Base-by-base conservation (phyloP, 768 basidiomycete species). In the Punctularia strigosozonata region DNA sequence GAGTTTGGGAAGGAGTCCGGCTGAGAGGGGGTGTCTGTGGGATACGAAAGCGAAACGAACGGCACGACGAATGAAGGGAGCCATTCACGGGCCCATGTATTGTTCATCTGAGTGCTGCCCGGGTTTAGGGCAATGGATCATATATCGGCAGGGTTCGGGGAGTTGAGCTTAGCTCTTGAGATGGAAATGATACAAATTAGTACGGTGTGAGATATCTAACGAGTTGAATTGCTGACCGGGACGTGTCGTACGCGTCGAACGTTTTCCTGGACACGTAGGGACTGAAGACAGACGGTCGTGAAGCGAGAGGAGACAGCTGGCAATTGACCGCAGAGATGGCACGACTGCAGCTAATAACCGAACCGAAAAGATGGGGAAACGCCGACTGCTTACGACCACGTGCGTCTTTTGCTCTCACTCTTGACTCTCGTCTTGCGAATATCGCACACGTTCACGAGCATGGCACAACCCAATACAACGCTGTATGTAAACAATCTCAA, bases 401-500 rank as follows among this genome's bases (percentile, higher is more conserved):
- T 10, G 28, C 28, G 10, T 30, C 28, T 10, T 30, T 15, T 30
- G 28, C n/a, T n/a, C n/a, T n/a, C n/a, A n/a, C n/a, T n/a, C n/a
- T n/a, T n/a, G n/a, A n/a, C n/a, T n/a, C n/a, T n/a, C n/a, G n/a
- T n/a, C n/a, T 28, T 28, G 15, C 26, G 26, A 28, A 8, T 8
- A 28, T 8, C 26, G 8, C 26, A 8, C 15, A 8, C 26, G 26
- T 15, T 15, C 10, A 15, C 26, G 26, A 28, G 10, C 26, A 28
- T 28, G 26, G 26, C 26, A 28, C 80, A 83, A 55, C 92, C 92
- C 17, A 88, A 83, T 55, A 70, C 77, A 31, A 88, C 92, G 41
- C 73, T 97, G 50, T 95, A 92, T 62, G 62, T 97, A 60, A 86
- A 88, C 53, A 91, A 92, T 53, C 75, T 97, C 56, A 91, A 95